phyloP scores from a whole-genome alignment of 1,139 yeast genomes.

The Yamadazyma oceani region DNA sequence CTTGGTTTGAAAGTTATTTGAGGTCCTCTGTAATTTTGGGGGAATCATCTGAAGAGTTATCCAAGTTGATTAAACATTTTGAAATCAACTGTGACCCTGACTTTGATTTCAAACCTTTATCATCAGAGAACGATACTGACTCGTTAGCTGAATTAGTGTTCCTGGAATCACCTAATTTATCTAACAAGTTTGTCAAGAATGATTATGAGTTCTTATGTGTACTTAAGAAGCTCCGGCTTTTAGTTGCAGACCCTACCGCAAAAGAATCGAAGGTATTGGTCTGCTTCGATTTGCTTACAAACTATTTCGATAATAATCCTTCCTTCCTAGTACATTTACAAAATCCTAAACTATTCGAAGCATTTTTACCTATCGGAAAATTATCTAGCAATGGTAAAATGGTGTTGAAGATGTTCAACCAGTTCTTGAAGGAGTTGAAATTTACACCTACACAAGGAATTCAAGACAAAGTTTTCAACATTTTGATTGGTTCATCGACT shows the following conservation, averaged over 20 bases:
- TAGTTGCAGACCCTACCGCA: not conserved
- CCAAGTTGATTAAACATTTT: constrained; percentile 12
- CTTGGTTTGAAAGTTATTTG: constrained; percentile 55
- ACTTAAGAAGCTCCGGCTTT: constrained; percentile 17
- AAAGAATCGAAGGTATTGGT: constrained; percentile 15
- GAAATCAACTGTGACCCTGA: constrained; percentile 6
- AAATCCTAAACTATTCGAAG: constrained; percentile 10
- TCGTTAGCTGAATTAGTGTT: constrained; percentile 16
- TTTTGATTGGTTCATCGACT: not conserved
- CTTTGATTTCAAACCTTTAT: not conserved
- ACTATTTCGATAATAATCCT: constrained; percentile 23
- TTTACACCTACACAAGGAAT: not conserved
- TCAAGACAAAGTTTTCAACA: not conserved
- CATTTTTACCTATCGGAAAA: constrained; percentile 2
- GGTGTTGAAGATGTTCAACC: not conserved
- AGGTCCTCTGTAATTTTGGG: constrained; percentile 52
- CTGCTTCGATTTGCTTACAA: constrained; percentile 38
- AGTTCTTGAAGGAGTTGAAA: not conserved
- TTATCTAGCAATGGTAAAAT: not conserved
- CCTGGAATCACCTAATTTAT: constrained; percentile 3
- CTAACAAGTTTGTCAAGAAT: constrained; percentile 12
- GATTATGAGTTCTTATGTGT: constrained; percentile 15
- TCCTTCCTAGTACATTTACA: constrained; percentile 6
- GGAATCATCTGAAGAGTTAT: constrained; percentile 38
- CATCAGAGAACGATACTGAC: constrained; percentile 7